phyloP scores from a whole-genome alignment of 257 asterid species.

The Solanum dulcamara region DNA sequence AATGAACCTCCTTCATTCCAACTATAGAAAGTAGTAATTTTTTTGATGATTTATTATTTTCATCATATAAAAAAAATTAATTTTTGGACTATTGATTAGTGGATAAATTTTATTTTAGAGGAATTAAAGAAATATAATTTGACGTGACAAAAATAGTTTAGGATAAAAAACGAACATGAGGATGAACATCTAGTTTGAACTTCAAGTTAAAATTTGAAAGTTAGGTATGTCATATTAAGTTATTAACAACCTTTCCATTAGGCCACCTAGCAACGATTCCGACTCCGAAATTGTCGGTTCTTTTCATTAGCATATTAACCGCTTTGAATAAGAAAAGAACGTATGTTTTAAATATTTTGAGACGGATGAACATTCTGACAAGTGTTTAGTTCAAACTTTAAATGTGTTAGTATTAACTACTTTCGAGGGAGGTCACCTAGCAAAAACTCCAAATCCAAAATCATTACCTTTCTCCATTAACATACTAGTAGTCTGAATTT shows the following conservation, averaged over 20 bases:
- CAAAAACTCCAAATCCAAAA: neutral
- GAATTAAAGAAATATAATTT: neutral
- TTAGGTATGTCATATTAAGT: neutral
- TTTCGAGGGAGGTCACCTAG: neutral
- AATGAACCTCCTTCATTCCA: neutral
- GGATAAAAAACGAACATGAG: neutral
- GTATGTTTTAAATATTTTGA: neutral
- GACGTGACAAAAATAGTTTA: accelerated
- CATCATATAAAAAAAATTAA: neutral
- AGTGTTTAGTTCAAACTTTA: neutral
- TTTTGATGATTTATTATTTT: neutral
- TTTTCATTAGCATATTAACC: neutral
- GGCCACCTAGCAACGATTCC: neutral
- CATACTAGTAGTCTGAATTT: too few relatives aligned
- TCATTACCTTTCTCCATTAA: neutral
- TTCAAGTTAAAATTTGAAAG: neutral
- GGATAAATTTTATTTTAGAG: neutral
- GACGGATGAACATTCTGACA: accelerated
- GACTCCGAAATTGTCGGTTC: neutral
- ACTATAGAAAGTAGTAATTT: neutral
- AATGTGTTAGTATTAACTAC: neutral
- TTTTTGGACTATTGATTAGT: neutral
- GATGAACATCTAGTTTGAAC: neutral
- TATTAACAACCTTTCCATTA: neutral
- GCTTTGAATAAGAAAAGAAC: neutral